Evolutionary conservation across 2,329 filamentous ascomycete species (phyloP), one percentile per base, ranked within the genome.

Genomic region (Colletotrichum musae): DNA sequence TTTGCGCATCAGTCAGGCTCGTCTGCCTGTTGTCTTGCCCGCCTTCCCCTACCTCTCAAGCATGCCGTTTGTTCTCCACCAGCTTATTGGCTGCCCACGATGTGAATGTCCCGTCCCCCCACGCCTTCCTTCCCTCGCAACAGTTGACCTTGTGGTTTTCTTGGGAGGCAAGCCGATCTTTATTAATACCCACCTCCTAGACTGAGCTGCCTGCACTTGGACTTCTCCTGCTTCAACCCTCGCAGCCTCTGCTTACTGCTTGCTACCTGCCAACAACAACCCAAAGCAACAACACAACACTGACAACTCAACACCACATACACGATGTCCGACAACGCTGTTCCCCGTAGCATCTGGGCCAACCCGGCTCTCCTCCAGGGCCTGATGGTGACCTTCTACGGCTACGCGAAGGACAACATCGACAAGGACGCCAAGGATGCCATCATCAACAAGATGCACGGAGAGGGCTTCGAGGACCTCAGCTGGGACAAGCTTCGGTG

Each of bases 401-500:
- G 75, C 32, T 74, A 75, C 12, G 74, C 75, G 15, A 73, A 76
- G 43, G 74, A 67, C 5, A 45, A 28, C 13, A 75, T 83, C 65
- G 73, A 68, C 15, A 56, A 75, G 15, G 68, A 76, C 28, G 70
- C 76, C 41, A 79, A 78, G 58, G 74, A 76, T 0, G 73, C 73
- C 1, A 73, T 85, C 57, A 74, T 78, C 53, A 70, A 70, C 7
- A 77, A 77, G n/a, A 75, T 85, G 63, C 72, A 75, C n/a, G 50
- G 70, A 13, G 72, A 71, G 6, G 78, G 81, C 7, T 75, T 80
- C 58, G 68, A 71, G 6, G 80, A 68, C 26, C 26, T 81, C n/a
- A 81, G 80, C 4, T 86, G 83, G 82, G 80, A 86, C 36, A 81
- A 76, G 1, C 77, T 86, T 58, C 82, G 84, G 84, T 85, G 79